These are phyloP conservation scores for Eucalyptus cloeziana DNA, from an alignment of 345 rosid genomes.

Conservation along the genomic window DNA sequence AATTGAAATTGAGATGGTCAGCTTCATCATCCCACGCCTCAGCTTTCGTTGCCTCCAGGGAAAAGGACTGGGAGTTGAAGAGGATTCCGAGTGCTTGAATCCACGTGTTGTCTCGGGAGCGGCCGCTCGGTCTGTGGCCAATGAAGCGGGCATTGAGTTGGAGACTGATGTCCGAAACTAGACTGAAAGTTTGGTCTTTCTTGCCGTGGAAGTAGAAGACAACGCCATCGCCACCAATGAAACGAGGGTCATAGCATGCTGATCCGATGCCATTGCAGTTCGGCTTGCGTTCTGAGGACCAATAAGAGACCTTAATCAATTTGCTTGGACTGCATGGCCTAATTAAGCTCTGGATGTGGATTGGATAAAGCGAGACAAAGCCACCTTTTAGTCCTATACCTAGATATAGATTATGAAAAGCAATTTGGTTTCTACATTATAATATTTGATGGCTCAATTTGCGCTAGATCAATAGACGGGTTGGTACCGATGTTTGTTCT, in stretches of 20 bases:
- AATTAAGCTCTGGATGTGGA: neutral
- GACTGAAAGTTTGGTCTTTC: neutral
- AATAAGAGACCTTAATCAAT: neutral
- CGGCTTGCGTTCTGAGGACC: neutral
- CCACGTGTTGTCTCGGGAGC: constrained; percentile 5
- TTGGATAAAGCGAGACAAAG: neutral
- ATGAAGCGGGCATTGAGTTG: constrained; percentile 8
- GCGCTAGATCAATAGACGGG: neutral
- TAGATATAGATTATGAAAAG: neutral
- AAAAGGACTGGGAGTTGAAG: neutral
- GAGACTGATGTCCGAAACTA: constrained; percentile 1
- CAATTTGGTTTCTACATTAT: neutral
- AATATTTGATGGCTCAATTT: neutral
- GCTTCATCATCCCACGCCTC: neutral
- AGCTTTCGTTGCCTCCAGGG: neutral
- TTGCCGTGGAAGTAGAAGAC: constrained; percentile 9
- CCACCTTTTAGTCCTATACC: neutral
- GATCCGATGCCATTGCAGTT: constrained; percentile 3
- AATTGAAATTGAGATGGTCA: neutral
- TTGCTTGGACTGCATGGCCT: neutral
- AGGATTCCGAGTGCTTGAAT: constrained; percentile 5
- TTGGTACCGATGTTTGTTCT: neutral
- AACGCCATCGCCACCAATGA: constrained; percentile 3
- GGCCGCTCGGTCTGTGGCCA: neutral
- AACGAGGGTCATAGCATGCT: constrained; percentile 1